Evolutionary conservation across 2,329 filamentous ascomycete species (phyloP).

Genomic region (Ascomycota sp.): DNA sequence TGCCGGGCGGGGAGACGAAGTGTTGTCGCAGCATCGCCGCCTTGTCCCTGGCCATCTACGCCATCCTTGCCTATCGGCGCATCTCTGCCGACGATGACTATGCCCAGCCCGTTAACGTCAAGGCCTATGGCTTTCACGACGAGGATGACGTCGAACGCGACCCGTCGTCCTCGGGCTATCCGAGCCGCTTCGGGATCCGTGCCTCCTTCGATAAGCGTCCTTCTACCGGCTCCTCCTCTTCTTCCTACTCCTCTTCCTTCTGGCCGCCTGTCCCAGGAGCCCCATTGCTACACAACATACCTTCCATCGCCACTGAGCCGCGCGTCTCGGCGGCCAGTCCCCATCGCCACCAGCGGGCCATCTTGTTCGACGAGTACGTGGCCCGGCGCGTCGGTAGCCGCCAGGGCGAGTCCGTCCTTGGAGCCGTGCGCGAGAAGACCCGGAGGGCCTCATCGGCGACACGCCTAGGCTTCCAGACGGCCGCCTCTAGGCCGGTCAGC

Average conservation of each 20-base stretch:
- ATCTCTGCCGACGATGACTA: conserved; percentile 29
- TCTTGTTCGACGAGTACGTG: conserved; percentile 25
- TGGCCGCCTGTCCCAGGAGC: background rate
- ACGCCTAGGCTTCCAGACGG: too few relatives aligned
- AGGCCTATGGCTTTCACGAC: conserved; percentile 24
- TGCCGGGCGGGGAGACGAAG: too few relatives aligned
- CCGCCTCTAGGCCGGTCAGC: too few relatives aligned
- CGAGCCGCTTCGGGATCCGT: conserved; percentile 5
- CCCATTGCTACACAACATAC: conserved; percentile 3
- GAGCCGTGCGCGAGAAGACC: background rate
- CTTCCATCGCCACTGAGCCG: too few relatives aligned
- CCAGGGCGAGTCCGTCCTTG: too few relatives aligned
- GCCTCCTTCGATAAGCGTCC: conserved; percentile 9
- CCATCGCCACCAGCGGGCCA: conserved; percentile 25
- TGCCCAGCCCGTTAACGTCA: conserved; percentile 25
- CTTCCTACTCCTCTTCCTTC: background rate
- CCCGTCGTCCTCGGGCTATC: conserved; percentile 7
- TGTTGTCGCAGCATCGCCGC: conserved; percentile 22
- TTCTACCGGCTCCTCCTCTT: conserved; percentile 3
- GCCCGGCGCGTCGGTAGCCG: conserved; percentile 15
- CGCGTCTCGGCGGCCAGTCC: too few relatives aligned
- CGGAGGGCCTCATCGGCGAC: background rate
- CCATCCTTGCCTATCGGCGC: conserved; percentile 24
- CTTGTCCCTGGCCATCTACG: conserved; percentile 23
- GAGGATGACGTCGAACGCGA: too few relatives aligned